Evolutionary conservation across 148 eudicot genomes (phyloP), one percentile per base, ranked within the genome.

Genomic region (Simmondsia chinensis): DNA sequence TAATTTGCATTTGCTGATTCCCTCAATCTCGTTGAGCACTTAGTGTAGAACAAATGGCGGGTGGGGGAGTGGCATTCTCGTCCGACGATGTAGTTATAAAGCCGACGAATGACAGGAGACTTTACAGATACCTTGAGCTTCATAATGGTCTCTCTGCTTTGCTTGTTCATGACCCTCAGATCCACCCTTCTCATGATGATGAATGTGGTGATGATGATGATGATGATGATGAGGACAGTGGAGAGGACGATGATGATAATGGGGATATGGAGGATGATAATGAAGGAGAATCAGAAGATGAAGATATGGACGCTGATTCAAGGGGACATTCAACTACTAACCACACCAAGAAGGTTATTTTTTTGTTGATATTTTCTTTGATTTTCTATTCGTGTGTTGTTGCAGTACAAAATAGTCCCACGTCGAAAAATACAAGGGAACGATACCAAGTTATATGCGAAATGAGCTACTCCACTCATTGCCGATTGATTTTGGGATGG

Each of bases 91-190:
- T 75, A 12, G 82, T 88, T 9, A 33, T 68, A 13, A 88, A 80
- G 61, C 73, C 97, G 4, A 87, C 91, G 19, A 89, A 69, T 26
- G 97, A 89, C 43, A 52, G 64, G 44, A 63, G 82, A 14, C 45
- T 69, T 9, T 89, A 89, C 68, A 54, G 97, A 54, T 81, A 73
- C 70, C 48, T 89, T 29, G 71, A 73, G 39, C 84, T 89, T 19
- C 59, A 62, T 0, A 89, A 84, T 39, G 97, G 97, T 8, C 80
- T 89, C 30, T 80, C 70, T 38, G 97, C 87, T 39, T 49, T 89
- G 40, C 76, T 89, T 16, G 84, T 89, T 38, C 95, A 89, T 46
- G 97, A 89, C 53, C 97, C 87, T 18, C 76, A 84, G 67, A 81
- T 84, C 60, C 71, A 72, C 54, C 18, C 80, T 46, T 12, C 60